Evolutionary conservation across 495 filamentous ascomycete species (phyloP).

Genomic region (Chaetomidium leptoderma): DNA sequence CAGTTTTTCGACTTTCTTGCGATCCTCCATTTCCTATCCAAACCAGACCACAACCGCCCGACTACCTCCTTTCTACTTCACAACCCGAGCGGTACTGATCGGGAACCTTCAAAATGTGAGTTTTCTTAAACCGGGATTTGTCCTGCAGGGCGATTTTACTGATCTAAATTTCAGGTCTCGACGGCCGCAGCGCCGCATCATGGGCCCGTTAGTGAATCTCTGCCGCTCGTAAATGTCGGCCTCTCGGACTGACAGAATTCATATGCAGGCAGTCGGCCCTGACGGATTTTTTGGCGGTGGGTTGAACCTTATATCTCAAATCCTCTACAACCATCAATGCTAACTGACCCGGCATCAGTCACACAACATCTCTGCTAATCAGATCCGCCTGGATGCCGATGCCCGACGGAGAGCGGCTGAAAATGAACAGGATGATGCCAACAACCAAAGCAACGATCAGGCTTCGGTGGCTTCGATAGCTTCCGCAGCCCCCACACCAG

Average conservation of each 20-base stretch:
- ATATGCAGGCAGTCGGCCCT: slow-evolving; percentile 61
- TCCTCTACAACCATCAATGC: background rate
- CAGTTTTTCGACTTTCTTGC: background rate
- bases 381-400: slow-evolving; percentile 62
- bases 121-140: background rate
- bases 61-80: background rate
- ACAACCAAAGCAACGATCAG: slow-evolving; percentile 8
- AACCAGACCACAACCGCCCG: background rate
- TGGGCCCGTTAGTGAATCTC: slow-evolving; percentile 33
- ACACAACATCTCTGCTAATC: slow-evolving; percentile 82
- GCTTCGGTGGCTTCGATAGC: slow-evolving; percentile 15
- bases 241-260: slow-evolving; percentile 1
- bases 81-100: too few species aligned
- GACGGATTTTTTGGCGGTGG: slow-evolving; percentile 73
- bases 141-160: background rate
- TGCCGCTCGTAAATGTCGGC: background rate
- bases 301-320: slow-evolving; percentile 30
- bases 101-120: slow-evolving; percentile 9
- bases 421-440: slow-evolving; percentile 21
- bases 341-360: slow-evolving; percentile 46
- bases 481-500: slow-evolving; percentile 8
- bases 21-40: background rate
- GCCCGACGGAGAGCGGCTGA: slow-evolving; percentile 47
- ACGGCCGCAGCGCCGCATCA: slow-evolving; percentile 25
- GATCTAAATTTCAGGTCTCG: slow-evolving; percentile 23